These are phyloP conservation scores for Collybiopsis confluens DNA, from an alignment of 768 basidiomycete genomes.

Conservation along the genomic window DNA sequence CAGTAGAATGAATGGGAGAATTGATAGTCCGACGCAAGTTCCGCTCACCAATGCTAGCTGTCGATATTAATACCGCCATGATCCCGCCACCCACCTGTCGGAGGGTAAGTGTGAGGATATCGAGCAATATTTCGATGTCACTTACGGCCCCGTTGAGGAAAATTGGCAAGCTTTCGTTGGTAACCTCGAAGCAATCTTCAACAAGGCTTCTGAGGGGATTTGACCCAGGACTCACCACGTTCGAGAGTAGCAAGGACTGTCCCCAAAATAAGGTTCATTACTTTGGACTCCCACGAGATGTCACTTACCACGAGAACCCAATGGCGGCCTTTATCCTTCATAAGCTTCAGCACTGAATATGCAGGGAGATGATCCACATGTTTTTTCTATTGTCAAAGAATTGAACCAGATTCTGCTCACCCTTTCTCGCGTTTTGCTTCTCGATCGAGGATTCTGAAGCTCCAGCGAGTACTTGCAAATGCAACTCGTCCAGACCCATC, in stretches of 20 bases:
- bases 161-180: constrained; percentile 81
- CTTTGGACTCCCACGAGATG: not conserved
- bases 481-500: constrained; percentile 91
- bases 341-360: constrained; percentile 45
- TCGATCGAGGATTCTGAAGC: constrained; percentile 73
- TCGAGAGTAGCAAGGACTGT: constrained; percentile 80
- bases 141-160: constrained; percentile 73
- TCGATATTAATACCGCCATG: constrained; percentile 77
- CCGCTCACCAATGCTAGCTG: constrained; percentile 59
- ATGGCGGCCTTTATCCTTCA: constrained; percentile 63
- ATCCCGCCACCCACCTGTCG: constrained; percentile 58
- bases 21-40: not conserved
- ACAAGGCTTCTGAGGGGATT: no score
- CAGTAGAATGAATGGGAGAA: not conserved
- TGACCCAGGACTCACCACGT: constrained; percentile 56
- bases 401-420: constrained; percentile 36
- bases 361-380: not conserved
- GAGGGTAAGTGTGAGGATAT: not conserved
- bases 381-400: not conserved
- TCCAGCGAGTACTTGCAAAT: constrained; percentile 80
- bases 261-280: not conserved
- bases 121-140: constrained; percentile 1
- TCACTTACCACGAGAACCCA: constrained; percentile 87
- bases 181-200: constrained; percentile 39
- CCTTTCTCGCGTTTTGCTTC: constrained; percentile 65